Evolutionary conservation across 768 basidiomycete species (phyloP).

Genomic region (Russula dissimulans): DNA sequence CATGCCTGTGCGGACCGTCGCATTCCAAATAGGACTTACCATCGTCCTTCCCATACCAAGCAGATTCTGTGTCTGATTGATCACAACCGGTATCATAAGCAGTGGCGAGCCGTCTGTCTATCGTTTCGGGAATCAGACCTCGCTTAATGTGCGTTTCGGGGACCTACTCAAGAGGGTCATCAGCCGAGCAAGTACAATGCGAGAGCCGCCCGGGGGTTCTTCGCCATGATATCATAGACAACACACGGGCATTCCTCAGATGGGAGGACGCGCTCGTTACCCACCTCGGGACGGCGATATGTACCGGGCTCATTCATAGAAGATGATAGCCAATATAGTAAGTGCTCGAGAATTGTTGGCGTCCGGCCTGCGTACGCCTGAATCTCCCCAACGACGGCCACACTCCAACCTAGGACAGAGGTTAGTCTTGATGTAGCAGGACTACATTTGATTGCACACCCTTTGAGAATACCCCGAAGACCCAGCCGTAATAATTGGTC

Average conservation of each 20-base stretch:
- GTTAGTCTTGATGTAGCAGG: neutral
- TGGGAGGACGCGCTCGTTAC: slow-evolving; percentile 10
- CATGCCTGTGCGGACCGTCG: neutral
- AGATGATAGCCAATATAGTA: slow-evolving; percentile 18
- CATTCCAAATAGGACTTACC: neutral
- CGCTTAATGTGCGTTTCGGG: slow-evolving; percentile 17
- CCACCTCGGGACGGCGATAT: slow-evolving; percentile 18
- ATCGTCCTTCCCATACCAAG: slow-evolving; percentile 15
- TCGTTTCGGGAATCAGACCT: slow-evolving; percentile 11
- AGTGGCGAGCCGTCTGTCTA: neutral
- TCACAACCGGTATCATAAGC: neutral
- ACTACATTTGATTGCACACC: neutral
- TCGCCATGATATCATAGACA: slow-evolving; percentile 17
- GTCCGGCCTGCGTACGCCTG: neutral
- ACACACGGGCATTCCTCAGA: slow-evolving; percentile 13
- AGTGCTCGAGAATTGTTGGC: slow-evolving; percentile 13
- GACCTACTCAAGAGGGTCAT: slow-evolving; percentile 17
- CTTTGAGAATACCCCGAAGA: slow-evolving; percentile 22
- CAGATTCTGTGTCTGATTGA: slow-evolving; percentile 3
- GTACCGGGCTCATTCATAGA: slow-evolving; percentile 15
- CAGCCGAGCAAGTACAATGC: slow-evolving; percentile 13
- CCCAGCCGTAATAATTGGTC: slow-evolving; percentile 22
- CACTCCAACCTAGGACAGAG: slow-evolving; percentile 11
- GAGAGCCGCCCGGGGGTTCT: slow-evolving; percentile 17
- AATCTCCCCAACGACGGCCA: slow-evolving; percentile 5